These are phyloP conservation scores for Colletotrichum somersetense DNA, from an alignment of 2,329 filamentous ascomycete species.

Conservation along the genomic window DNA sequence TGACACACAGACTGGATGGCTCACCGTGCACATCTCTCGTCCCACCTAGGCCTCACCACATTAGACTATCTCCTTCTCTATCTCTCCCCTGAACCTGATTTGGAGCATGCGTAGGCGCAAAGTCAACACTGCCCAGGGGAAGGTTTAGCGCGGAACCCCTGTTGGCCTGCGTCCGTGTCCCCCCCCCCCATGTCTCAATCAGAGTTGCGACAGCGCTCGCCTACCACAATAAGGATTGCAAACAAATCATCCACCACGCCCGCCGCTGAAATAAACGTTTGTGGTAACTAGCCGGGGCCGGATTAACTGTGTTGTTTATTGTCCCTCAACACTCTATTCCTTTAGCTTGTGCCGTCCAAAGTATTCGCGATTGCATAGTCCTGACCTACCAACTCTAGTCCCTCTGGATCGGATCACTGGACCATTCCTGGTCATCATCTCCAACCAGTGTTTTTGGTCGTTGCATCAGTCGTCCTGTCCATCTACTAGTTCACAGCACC, in stretches of 20 bases:
- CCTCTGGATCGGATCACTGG: not conserved
- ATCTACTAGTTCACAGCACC: not conserved
- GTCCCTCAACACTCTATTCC: not conserved
- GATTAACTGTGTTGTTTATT: not conserved
- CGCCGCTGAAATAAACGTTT: not conserved
- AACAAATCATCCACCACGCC: not conserved
- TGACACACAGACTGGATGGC: constrained; percentile 23
- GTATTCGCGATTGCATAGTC: not conserved
- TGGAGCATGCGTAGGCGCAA: not conserved
- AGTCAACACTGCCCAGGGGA: constrained; percentile 24
- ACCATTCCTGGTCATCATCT: not conserved
- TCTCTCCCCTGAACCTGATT: constrained; percentile 10
- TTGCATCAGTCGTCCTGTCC: constrained; percentile 2
- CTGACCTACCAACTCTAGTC: not conserved
- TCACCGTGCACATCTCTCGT: constrained; percentile 23
- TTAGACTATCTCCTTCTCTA: not conserved
- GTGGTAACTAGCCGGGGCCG: not conserved
- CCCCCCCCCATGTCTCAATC: not conserved
- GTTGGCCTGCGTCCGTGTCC: not conserved
- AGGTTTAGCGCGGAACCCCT: constrained; percentile 12
- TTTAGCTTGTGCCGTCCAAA: not conserved
- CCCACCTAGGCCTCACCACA: constrained; percentile 23
- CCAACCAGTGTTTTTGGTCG: not conserved
- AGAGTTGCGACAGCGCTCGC: not conserved
- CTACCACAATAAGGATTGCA: not conserved